Evolutionary conservation across 2,329 filamentous ascomycete genomes (phyloP), one percentile per base, ranked within the genome.

Genomic region (Dactylellina parvicollis): DNA sequence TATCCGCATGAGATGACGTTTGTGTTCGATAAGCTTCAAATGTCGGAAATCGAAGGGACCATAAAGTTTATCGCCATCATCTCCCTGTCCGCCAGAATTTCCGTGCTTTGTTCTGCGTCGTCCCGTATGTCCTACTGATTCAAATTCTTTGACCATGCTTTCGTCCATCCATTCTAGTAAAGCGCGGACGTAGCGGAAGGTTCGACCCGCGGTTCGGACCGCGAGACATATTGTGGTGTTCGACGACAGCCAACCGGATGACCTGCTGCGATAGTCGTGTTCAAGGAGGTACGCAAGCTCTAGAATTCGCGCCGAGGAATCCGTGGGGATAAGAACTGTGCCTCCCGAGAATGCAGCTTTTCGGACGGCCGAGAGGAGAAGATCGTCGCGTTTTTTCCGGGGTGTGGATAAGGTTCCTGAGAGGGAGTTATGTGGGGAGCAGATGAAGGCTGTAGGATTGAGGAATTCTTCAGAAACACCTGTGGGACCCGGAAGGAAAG

Each of bases 101-200:
- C 79, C 77, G 46, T 78, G 73, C 50, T 79, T 78, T 14, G 67
- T 60, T 75, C 80, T 80, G 76, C 84, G 84, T 26, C 80, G 77
- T 28, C 80, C 78, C 2, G 81, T 83, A 75, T 87, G 86, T 1
- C 85, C 86, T 50, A 88, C 84, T 12, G 89, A 88, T 79, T 96
- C 93, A 74, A 96, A 96, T 78, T 98, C 94, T 61, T 92, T 89
- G 42, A 96, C 90, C 70, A 99, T 96, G 67, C 89, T 90, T 78
- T 97, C 93, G 79, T 98, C 93, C 93, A 99, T 98, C 95, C 95
- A 99, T 79, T 99, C 95, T 30, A 99, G 84, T 91, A 99, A 96
- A 80, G 94, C 97, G 76, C 93, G 87, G 24, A 94, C 76, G 18
- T 97, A 92, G 57, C 92, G 87, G 85, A 98, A 91, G 0, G 93